phyloP scores from a whole-genome alignment of 441 rosid species.

The Populus hybrid region DNA sequence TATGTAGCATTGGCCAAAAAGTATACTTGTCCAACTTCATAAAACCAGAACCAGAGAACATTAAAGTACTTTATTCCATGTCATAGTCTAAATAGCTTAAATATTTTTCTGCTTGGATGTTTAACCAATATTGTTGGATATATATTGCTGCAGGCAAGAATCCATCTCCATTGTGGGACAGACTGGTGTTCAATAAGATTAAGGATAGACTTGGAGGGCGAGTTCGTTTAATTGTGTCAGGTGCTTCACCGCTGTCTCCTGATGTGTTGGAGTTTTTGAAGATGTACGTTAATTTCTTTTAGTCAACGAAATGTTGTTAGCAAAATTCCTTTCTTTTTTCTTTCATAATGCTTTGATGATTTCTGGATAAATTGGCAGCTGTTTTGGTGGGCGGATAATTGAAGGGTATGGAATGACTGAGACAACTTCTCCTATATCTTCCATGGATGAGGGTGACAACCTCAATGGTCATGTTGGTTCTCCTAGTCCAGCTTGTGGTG shows the following conservation, averaged over 20 bases:
- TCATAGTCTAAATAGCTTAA: not conserved
- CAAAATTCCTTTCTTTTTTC: conserved; percentile 13
- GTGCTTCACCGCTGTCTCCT: conserved; percentile 98
- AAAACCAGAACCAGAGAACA: not conserved
- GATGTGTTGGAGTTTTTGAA: conserved; percentile 92
- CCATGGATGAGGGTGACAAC: conserved; percentile 77
- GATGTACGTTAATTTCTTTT: conserved; percentile 56
- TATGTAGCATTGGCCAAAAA: not conserved
- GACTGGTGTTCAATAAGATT: conserved; percentile 95
- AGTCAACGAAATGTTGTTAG: conserved; percentile 12
- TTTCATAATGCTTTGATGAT: conserved; percentile 7
- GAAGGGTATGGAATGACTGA: conserved; percentile 99
- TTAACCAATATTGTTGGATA: not conserved
- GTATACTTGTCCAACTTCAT: not conserved
- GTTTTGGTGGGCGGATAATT: conserved; percentile 72
- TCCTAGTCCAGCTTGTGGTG: conserved; percentile 97
- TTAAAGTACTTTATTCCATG: not conserved
- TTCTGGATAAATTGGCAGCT: conserved; percentile 45
- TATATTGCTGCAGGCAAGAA: conserved; percentile 60
- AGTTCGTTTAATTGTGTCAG: conserved; percentile 78
- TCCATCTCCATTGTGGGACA: conserved; percentile 99
- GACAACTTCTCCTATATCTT: conserved; percentile 75
- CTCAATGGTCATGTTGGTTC: conserved; percentile 90
- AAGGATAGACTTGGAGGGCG: conserved; percentile 91
- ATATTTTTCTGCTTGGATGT: not conserved